These are phyloP conservation scores for Brasenia schreberi DNA, from an alignment of 164 flowering plant species.

Conservation along the genomic window DNA sequence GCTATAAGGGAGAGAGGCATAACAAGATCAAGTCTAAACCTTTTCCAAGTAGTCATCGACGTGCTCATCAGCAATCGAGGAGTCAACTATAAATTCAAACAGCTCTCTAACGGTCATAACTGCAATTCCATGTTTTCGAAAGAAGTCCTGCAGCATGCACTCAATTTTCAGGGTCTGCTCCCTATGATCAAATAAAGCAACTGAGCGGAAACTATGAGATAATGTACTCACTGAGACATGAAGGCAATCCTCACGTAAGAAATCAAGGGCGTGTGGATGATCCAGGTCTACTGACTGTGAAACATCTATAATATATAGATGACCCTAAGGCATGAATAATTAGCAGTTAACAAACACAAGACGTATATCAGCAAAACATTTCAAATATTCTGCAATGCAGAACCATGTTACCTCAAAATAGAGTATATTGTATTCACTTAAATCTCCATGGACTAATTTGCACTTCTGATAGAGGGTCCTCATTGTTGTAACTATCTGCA, in stretches of 20 bases:
- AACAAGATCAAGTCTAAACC: conserved; percentile 21
- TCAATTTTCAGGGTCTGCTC: background rate
- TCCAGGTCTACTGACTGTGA: conserved; percentile 98
- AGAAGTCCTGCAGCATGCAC: conserved; percentile 62
- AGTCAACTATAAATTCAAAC: conserved; percentile 90
- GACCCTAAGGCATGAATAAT: conserved; percentile 37
- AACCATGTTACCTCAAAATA: conserved; percentile 56
- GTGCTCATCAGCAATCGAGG: conserved; percentile 63
- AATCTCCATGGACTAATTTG: conserved; percentile 97
- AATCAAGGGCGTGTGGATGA: conserved; percentile 91
- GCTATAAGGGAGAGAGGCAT: no score
- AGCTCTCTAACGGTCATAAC: conserved; percentile 88
- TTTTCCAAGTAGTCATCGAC: conserved; percentile 78
- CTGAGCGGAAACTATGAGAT: background rate
- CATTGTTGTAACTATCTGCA: conserved; percentile 75
- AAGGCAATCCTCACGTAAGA: conserved; percentile 78
- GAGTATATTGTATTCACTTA: conserved; percentile 96
- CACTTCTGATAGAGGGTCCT: conserved; percentile 85
- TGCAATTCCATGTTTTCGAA: conserved; percentile 80
- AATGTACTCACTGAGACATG: conserved; percentile 74
- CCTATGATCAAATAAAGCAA: no score
- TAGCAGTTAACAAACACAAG: background rate
- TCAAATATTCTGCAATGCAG: background rate
- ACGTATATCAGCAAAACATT: background rate
- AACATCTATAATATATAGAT: conserved; percentile 87